Evolutionary conservation across 331 rosid species (phyloP), one percentile per base, ranked within the genome.

Genomic region (Cydonia oblonga): DNA sequence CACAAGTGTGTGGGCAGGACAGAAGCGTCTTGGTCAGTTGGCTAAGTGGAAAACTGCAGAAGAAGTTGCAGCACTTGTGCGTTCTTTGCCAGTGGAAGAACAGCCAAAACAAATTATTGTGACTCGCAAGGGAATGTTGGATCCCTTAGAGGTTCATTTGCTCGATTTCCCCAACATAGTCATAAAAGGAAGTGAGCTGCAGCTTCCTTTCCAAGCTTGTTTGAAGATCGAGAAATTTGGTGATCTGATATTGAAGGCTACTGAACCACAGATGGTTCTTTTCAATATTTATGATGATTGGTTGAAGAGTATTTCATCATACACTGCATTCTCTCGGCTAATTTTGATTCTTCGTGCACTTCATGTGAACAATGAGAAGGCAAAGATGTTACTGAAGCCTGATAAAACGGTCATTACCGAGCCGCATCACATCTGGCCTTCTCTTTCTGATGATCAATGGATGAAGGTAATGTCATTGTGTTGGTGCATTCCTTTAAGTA

Each of bases 31-130:
- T 69, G 98, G 98, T 68, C 98, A 95, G 86, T 78, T 95, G 87
- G 98, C 98, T 3, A 95, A 95, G 90, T 95, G 98, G 98, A 95
- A 95, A 85, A 95, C 98, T 30, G 98, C 98, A 11, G 98, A 95
- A 82, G 99, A 95, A 88, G 98, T 95, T 80, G 98, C 98, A 57
- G 98, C 98, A 26, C 96, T 95, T 76, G 98, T 95, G 76, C 90
- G 98, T 63, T 95, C 98, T 51, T 74, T 95, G 82, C 98, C 98
- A 7, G 98, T 95, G 49, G 98, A 95, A 78, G 98, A 95, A 75
- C 97, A 95, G 84, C 98, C 98, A 3, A 95, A 95, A 76, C 98
- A 95, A 83, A 91, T 95, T 78, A 89, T 95, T 72, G 98, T 95
- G 68, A 95, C 98, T 71, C 98, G 98, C 24, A 95, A 95, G 75